Evolutionary conservation across 1,139 yeast genomes (phyloP), one percentile per base, ranked within the genome.

Genomic region (Taphrina flavorubra): DNA sequence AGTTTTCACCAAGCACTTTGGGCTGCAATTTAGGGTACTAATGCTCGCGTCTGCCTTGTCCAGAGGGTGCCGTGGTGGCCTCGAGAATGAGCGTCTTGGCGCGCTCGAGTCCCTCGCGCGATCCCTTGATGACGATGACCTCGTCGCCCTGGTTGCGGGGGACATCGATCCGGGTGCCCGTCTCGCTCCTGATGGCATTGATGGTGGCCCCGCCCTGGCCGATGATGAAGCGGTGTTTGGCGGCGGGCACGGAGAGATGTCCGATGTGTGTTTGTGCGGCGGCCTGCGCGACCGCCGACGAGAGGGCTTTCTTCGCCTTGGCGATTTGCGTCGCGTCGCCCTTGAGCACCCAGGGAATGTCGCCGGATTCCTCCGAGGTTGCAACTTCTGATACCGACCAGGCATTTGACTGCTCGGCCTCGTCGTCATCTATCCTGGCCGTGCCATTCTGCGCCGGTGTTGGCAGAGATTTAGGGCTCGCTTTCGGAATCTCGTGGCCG

Each of bases 131-230:
- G 34, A 74, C 72, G 59, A 78, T 72, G 37, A 77, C 74, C 47
- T 75, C 75, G 42, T 73, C 74, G 20, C 74, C 73, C 70, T 81
- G 78, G 72, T 82, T 81, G 72, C 87, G 85, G 72, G 96, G 96
- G 69, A 89, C 85, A 67, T 82, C 82, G 73, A 90, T 84, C 71
- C 85, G 82, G 65, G 89, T 82, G 55, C 84, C 86, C 25, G 88
- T 80, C 71, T 83, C 81, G 55, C 80, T 81, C 79, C 96, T 86
- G 70, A 90, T 84, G 72, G 81, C 81, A 75, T 84, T 86, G 74
- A 90, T 83, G 73, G 84, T 86, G 46, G 87, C 79, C 61, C 97
- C 97, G 74, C 85, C 87, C 31, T 91, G 87, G 6, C 97, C 97
- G 74, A 91, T 84, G 64, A 90, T 82, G 77, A 83, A 84, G 70